Base-by-base conservation (phyloP, 768 basidiomycete species). In the Mycena maculata region DNA sequence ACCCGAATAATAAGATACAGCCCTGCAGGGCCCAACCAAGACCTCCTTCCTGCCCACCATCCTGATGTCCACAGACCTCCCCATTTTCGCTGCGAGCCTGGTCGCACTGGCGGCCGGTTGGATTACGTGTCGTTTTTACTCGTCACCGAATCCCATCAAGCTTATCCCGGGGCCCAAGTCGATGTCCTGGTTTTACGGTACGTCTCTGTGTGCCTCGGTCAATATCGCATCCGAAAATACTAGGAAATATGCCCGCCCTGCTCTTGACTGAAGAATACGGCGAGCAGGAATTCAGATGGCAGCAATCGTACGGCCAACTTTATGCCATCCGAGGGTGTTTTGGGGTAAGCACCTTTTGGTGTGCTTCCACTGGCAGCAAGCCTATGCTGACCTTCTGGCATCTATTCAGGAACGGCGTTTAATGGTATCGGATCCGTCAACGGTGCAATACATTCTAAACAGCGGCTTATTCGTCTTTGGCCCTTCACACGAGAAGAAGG, bases 281-380 rank as follows among this genome's bases (percentile, higher is more conserved):
- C 45, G 54, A 63, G n/a, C 54, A 57, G 10, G 62, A 63, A 56
- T 63, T 63, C n/a, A 23, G 25, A n/a, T 63, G 62, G 54, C 54
- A 39, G n/a, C n/a, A 63, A 49, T 23, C 20, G 9, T 56, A 63
- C 31, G 62, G 62, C 30, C 45, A 23, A 9, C 36, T 56, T 23
- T 63, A 62, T 56, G n/a, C 53, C 2, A 28, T 56, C 36, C 28
- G 47, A 7, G 53, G 31, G 9, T 63, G 33, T 48, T 55, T 63
- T 11, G 52, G 53, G 53, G 61, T 13, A 23, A 47, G 56, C 47
- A 18, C 30, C 7, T 11, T n/a, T n/a, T n/a, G n/a, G n/a, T n/a
- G n/a, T n/a, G n/a, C n/a, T 30, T 38, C 15, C 11, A 15, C 7
- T 10, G 30, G 8, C 33, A 20, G 4, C 13, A 10, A 5, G 5